Evolutionary conservation across 208 protist species (phyloP), one percentile per base, ranked within the genome.

Genomic region (Acanthamoeba castellanii): DNA sequence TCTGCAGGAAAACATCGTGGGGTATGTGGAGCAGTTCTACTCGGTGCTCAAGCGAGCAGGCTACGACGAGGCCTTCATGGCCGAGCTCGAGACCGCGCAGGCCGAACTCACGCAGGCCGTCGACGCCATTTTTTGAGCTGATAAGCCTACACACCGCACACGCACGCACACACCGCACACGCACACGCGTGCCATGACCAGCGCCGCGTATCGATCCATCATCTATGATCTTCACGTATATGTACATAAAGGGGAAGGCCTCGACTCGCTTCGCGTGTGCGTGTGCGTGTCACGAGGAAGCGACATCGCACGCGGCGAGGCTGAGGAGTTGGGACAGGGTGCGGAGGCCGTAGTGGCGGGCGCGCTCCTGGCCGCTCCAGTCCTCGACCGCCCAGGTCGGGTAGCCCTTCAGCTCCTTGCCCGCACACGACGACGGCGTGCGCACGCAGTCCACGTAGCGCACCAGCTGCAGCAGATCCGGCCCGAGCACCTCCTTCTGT

Each of bases 11-110:
- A 70, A 70, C 64, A 8, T 70, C 27, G 11, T 70, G 64, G n/a
- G 64, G 25, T 70, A 70, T 13, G 64, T 70, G 64, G 64, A 70
- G 27, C 64, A 70, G 64, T 70, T 70, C 64, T 70, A 34, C 27
- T 70, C n/a, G 64, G n/a, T 32, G 27, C 64, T 70, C 64, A 70
- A 70, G 64, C 64, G 64, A 70, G 64, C 64, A 27, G 64, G 64
- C 27, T 70, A 70, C 64, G 64, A 70, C 27, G 27, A 27, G 13
- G 64, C 18, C 6, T 32, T 70, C 64, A 32, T 70, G 64, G 64
- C 64, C 64, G 64, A 70, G n/a, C 64, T 70, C 64, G 64, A 70
- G 8, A 11, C 27, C n/a, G 64, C 64, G 3, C 64, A 70, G 64
- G 64, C 64, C n/a, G 64, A 70, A 8, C 64, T 70, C 27, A 27